Base-by-base conservation (phyloP, 352 stramenopile species). In the Phytophthora megakarya region DNA sequence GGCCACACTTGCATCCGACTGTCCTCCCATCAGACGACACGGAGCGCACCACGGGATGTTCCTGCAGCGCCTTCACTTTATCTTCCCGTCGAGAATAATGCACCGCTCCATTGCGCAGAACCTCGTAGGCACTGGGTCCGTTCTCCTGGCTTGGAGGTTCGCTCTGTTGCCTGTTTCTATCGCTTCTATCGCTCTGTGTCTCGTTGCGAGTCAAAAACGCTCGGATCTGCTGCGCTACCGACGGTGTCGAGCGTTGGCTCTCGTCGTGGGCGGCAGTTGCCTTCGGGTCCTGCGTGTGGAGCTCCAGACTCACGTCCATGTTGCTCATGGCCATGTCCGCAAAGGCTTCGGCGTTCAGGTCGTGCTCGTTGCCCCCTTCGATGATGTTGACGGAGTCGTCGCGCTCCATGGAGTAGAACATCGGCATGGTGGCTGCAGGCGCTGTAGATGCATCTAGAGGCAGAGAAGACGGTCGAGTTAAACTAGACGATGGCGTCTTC, bases 1-100 rank as follows among this genome's bases (percentile, higher is more conserved):
- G 81, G 3, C 86, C 83, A 61, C 86, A 94, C 26, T 86, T 90
- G 59, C 86, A 94, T 28, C 63, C 39, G 2, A 94, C 73, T 9
- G 68, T 69, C 7, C 83, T 77, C 3, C 86, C 86, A 52, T 94
- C 83, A 0, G 54, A 7, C 0, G 76, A 62, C 2, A 89, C 71
- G 0, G 68, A 76, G 5, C 47, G 48, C 16, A 90, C 83, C 15
- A 86, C 70, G 9, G 86, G 86, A 55, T 94, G 86, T 11, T 70
- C 52, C 16, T 75, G 76, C 1, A 94, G 65, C 23, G 71, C 73
- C 15, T 50, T 61, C n/a, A 88, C 70, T 65, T 92, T 94, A 32
- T 90, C 80, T 37, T 90, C 81, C 15, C 73, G 67, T 12, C 81
- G 68, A 9, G 73, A 83, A 32, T 84, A 84, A 44, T 84, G 73